Percentiles rank a stretch among this genome's conserved stretches.
Evolutionary conservation across 1,284 basidiomycete species (phyloP).

Genomic region (Apiotrichum sp.): DNA sequence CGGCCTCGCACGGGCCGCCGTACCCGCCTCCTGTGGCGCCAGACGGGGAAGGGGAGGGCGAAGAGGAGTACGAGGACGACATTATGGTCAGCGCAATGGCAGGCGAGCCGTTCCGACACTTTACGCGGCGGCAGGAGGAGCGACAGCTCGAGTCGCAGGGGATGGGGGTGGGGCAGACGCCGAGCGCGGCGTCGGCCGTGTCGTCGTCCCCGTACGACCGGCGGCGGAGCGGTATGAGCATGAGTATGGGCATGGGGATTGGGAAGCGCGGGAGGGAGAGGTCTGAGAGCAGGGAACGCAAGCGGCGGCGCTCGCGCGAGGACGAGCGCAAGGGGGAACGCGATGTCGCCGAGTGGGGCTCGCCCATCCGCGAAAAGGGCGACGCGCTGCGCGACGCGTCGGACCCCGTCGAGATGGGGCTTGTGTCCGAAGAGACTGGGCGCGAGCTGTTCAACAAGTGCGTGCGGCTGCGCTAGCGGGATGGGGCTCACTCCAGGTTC

Average conservation of each 20-base stretch:
- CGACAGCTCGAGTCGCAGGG: slow-evolving; percentile 4
- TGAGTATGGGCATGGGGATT: neutral
- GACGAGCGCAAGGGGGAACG: no score
- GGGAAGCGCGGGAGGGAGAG: no score
- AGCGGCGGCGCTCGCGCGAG: neutral
- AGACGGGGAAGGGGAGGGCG: neutral
- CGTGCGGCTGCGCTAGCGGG: no score
- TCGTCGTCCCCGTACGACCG: no score
- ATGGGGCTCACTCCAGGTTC: slow-evolving; percentile 19
- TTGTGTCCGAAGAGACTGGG: slow-evolving; percentile 17
- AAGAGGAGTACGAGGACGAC: slow-evolving; percentile 3
- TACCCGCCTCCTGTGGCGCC: neutral
- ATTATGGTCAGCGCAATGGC: slow-evolving; percentile 1
- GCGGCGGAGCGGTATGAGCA: neutral
- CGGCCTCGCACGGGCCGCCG: neutral
- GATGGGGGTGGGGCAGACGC: no score
- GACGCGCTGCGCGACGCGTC: slow-evolving; percentile 3
- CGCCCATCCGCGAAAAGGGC: slow-evolving; percentile 6
- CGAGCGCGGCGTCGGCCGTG: neutral
- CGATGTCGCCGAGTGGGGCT: neutral
- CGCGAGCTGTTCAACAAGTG: slow-evolving; percentile 21
- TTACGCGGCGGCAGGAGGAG: slow-evolving; percentile 17
- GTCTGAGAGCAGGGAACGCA: no score
- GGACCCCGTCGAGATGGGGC: slow-evolving; percentile 22
- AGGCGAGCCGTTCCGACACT: slow-evolving; percentile 8